Conservation (phyloP, 805 yeast species). For the Candida andamanensis region DNA sequence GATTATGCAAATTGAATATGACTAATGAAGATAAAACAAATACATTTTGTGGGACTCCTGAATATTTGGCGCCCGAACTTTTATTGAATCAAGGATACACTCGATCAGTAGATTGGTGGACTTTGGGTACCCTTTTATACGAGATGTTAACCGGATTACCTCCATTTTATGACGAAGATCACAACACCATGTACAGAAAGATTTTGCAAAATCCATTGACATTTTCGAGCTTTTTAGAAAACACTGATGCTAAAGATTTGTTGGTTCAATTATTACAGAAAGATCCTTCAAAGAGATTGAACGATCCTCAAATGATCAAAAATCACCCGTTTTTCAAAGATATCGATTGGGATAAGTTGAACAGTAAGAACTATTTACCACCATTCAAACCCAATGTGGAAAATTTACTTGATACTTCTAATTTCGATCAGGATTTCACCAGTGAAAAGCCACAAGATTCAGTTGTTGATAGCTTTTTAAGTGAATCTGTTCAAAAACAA, state of each 20-base stretch:
- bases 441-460: constrained; percentile 91
- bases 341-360: constrained; percentile 82
- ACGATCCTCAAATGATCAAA: constrained; percentile 82
- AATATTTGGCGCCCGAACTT: constrained; percentile 93
- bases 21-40: constrained; percentile 78
- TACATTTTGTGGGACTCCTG: constrained; percentile 98
- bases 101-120: constrained; percentile 98
- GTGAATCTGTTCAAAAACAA: constrained; percentile 94
- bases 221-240: constrained; percentile 80
- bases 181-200: constrained; percentile 88
- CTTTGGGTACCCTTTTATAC: constrained; percentile 85
- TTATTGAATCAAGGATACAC: constrained; percentile 91
- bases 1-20: constrained; percentile 94
- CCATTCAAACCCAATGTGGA: constrained; percentile 92
- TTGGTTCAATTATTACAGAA: constrained; percentile 70
- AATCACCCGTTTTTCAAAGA: constrained; percentile 81
- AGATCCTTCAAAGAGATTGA: constrained; percentile 76
- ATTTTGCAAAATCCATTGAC: constrained; percentile 83
- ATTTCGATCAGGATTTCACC: constrained; percentile 90
- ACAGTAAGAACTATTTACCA: constrained; percentile 85
- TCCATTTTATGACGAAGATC: constrained; percentile 94
- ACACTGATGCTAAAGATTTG: constrained; percentile 78
- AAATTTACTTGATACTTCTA: constrained; percentile 83
- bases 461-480: constrained; percentile 85
- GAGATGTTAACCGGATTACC: constrained; percentile 98